Conservation (phyloP, 1,139 yeast species). For the Diutina siamensis region DNA sequence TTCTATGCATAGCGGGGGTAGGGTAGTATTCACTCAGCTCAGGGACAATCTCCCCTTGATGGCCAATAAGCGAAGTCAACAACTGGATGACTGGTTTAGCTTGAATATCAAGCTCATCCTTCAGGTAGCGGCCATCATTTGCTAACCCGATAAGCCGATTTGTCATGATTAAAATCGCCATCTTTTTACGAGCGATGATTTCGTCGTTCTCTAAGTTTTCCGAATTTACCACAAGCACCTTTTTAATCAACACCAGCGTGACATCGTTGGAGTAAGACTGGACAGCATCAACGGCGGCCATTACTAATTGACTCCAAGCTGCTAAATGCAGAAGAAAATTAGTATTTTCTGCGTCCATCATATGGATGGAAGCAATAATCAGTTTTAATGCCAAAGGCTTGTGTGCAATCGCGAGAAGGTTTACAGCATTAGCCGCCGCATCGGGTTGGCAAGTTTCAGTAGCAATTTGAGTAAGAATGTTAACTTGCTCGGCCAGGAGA, state of each 20-base stretch:
- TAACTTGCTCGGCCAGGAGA: neutral
- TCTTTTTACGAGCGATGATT: neutral
- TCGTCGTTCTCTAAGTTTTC: neutral
- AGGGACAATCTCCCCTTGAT: conserved; percentile 72
- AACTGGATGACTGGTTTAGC: conserved; percentile 55
- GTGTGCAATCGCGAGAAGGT: neutral
- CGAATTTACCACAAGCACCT: neutral
- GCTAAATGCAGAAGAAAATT: neutral
- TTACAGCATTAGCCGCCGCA: neutral
- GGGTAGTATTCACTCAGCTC: conserved; percentile 33
- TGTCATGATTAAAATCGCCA: neutral
- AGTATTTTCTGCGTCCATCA: neutral
- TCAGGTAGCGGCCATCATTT: neutral
- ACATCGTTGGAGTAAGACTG: neutral
- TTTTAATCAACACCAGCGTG: neutral
- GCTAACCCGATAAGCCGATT: conserved; percentile 3
- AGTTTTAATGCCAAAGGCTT: neutral
- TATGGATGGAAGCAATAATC: neutral
- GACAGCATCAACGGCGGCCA: neutral
- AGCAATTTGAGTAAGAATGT: neutral
- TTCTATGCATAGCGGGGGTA: conserved; percentile 56
- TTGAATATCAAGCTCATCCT: conserved; percentile 9
- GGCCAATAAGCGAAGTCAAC: conserved; percentile 53
- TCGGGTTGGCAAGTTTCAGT: neutral
- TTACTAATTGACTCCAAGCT: neutral